phyloP scores from a whole-genome alignment of 441 rosid species.

The Mallotus repandus region DNA sequence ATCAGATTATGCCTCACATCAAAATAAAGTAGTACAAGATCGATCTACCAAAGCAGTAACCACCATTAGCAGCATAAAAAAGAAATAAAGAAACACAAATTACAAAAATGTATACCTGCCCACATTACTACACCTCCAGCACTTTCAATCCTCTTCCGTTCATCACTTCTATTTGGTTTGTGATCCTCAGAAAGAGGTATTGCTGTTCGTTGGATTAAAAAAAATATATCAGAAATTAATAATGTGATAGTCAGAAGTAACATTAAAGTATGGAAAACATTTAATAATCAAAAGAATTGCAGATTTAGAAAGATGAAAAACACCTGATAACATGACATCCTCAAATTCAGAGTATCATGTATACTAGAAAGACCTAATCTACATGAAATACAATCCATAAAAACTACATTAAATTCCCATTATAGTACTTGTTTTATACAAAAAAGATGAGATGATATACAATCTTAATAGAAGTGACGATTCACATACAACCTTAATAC shows the following conservation, averaged over 20 bases:
- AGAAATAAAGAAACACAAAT: background rate
- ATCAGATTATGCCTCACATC: background rate
- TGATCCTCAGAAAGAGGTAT: slow-evolving; percentile 97
- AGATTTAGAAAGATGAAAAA: background rate
- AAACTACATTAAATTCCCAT: background rate
- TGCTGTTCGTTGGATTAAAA: slow-evolving; percentile 44
- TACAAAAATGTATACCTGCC: slow-evolving; percentile 64
- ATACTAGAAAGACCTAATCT: background rate
- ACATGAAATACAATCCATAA: background rate
- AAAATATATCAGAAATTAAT: slow-evolving; percentile 5
- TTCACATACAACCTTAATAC: too few relatives aligned
- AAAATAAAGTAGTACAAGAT: background rate
- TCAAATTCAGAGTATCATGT: background rate
- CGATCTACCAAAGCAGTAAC: background rate
- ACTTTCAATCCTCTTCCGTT: slow-evolving; percentile 93
- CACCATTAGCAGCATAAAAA: background rate
- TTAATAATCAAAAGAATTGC: background rate
- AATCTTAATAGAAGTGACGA: background rate
- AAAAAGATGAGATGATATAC: background rate
- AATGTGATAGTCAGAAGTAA: background rate
- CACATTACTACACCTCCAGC: slow-evolving; percentile 98
- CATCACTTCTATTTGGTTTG: slow-evolving; percentile 97
- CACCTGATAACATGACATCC: background rate
- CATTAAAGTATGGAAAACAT: background rate
- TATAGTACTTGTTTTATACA: background rate